Evolutionary conservation across 768 basidiomycete species (phyloP), one percentile per base, ranked within the genome.

Genomic region (Paxillus ammoniavirescens): DNA sequence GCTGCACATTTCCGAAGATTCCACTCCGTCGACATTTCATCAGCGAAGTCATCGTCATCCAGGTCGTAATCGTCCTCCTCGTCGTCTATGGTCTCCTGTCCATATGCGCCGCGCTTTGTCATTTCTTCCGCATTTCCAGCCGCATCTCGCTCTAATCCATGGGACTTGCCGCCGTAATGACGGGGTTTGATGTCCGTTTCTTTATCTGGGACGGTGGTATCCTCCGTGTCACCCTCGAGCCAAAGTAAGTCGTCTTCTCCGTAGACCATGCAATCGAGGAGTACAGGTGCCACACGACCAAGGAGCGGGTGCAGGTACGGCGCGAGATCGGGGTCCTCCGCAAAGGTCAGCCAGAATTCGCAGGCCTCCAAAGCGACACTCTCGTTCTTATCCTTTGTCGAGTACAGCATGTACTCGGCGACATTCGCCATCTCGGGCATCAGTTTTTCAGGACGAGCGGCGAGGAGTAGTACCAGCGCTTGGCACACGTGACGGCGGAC

Each of bases 291-390:
- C 38, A 99, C 92, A 61, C 91, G 91, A n/a, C 78, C 84, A 8
- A 99, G 78, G 55, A 94, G 81, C 2, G 95, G 95, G 55, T 85
- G 87, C 26, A 99, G 77, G 67, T 88, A 91, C 2, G 84, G 82
- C 9, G 86, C 85, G 21, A 98, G 79, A 47, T 93, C 92, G 37
- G 86, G 86, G 61, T 98, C 93, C 69, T 99, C 97, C 14, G 97
- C 95, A 65, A 99, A 98, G 1, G 95, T 97, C 56, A 99, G 79
- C 97, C 97, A 99, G 72, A 99, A 99, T 78, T 99, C 97, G 79
- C 95, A 97, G 21, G 97, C 97, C 74, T 99, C 97, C 46, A 99
- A 79, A 2, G 96, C 94, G 49, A 93, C 96, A 57, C 87, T 89
- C 73, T 98, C 95, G 69, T 98, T 93, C 74, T 91, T 90, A 77